Percentiles rank a stretch among this genome's conserved stretches.
phyloP scores from a whole-genome alignment of 2,329 filamentous ascomycete species.

The Sodiomyces alkalinus region DNA sequence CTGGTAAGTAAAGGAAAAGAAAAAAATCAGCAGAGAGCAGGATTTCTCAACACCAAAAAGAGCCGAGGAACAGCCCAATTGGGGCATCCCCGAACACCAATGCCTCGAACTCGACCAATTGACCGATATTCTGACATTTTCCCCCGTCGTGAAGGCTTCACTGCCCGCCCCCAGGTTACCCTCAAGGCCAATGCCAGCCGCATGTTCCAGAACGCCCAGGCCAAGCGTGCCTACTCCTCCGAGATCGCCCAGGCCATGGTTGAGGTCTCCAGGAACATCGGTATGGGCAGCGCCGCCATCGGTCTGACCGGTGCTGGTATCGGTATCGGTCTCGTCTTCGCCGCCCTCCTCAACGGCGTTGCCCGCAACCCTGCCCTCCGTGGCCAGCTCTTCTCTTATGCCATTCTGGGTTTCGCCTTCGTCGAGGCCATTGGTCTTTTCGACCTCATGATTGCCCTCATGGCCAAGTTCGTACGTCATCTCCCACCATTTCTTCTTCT shows the following conservation, averaged over 20 bases:
- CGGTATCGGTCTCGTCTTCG: conserved; percentile 92
- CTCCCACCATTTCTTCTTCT: background rate
- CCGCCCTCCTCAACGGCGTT: conserved; percentile 74
- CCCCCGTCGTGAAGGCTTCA: conserved; percentile 24
- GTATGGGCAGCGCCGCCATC: conserved; percentile 80
- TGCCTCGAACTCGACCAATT: background rate
- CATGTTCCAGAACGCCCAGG: conserved; percentile 41
- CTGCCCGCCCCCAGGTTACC: conserved; percentile 52
- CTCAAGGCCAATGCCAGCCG: conserved; percentile 52
- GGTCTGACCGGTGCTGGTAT: conserved; percentile 88
- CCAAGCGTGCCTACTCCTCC: conserved; percentile 68
- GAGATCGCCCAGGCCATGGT: conserved; percentile 81
- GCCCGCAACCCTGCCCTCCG: conserved; percentile 89
- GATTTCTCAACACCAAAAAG: too few relatives aligned
- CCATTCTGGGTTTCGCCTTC: conserved; percentile 92
- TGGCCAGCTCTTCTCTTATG: conserved; percentile 91
- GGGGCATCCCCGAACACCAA: background rate
- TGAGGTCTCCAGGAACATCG: conserved; percentile 81
- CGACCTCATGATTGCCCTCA: conserved; percentile 85
- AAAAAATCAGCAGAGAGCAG: too few relatives aligned
- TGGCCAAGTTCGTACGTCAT: conserved; percentile 70
- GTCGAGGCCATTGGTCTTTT: conserved; percentile 84
- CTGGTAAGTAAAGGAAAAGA: conserved; percentile 40
- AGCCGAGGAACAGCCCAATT: too few relatives aligned
- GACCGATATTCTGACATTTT: background rate